Evolutionary conservation across 2,329 filamentous ascomycete species (phyloP).

Genomic region (Fusarium sp.): DNA sequence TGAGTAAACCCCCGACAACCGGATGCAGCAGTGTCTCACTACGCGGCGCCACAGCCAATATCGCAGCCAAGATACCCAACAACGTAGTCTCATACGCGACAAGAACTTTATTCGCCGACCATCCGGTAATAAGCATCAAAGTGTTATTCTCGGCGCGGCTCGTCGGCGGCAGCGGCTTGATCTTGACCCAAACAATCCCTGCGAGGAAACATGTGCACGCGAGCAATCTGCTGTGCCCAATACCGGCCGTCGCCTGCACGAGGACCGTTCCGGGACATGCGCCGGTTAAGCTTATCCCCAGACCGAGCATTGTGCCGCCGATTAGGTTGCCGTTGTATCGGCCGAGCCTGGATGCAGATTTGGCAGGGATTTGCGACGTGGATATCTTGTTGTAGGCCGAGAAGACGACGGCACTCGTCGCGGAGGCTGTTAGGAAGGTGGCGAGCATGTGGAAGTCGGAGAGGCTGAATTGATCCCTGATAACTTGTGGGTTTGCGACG

Average conservation of each 20-base stretch:
- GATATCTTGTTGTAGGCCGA: constrained; percentile 6
- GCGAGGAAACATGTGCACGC: constrained; percentile 8
- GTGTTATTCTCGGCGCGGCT: constrained; percentile 6
- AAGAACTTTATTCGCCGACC: constrained; percentile 10
- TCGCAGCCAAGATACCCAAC: constrained; percentile 1
- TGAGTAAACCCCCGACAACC: constrained; percentile 19
- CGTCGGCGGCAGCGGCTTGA: constrained; percentile 14
- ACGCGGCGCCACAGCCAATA: constrained; percentile 4
- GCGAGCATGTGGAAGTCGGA: constrained; percentile 24
- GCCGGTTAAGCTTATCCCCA: constrained; percentile 29
- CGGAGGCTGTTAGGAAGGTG: constrained; percentile 25
- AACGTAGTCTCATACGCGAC: constrained; percentile 6
- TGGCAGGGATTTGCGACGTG: not conserved
- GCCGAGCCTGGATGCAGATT: constrained; percentile 7
- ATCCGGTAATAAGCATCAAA: constrained; percentile 5
- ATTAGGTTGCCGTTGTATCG: constrained; percentile 17
- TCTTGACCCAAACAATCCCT: constrained; percentile 6
- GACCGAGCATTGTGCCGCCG: constrained; percentile 20
- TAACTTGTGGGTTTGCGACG: constrained; percentile 14
- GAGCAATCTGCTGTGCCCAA: constrained; percentile 11
- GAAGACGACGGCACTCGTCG: constrained; percentile 14
- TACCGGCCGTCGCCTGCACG: constrained; percentile 11
- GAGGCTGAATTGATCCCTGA: constrained; percentile 22
- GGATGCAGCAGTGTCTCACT: constrained; percentile 12
- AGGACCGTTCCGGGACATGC: constrained; percentile 25